phyloP scores from a whole-genome alignment of 1,284 basidiomycete genomes.

The Heliocybe sulcata region DNA sequence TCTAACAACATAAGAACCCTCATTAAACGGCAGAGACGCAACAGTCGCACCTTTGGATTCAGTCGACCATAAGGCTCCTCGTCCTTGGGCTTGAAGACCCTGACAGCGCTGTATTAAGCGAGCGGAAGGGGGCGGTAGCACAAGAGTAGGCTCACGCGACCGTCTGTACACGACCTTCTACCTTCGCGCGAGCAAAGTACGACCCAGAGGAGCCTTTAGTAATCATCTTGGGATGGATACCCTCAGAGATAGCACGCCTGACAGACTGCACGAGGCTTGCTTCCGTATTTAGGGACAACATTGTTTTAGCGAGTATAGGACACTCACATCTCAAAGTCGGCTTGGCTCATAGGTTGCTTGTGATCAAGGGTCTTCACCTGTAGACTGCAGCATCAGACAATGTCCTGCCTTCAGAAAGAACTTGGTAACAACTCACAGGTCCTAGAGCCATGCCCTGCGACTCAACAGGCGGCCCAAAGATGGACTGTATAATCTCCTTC shows the following conservation, averaged over 20 bases:
- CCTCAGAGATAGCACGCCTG: conserved; percentile 61
- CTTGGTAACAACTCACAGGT: conserved; percentile 26
- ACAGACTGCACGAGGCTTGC: conserved; percentile 59
- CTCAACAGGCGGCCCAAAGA: conserved; percentile 58
- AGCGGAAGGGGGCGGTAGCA: not conserved
- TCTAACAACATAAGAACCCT: conserved; percentile 31
- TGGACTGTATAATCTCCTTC: conserved; percentile 71
- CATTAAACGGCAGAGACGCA: not conserved
- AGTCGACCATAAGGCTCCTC: conserved; percentile 81
- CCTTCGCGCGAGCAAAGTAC: conserved; percentile 77
- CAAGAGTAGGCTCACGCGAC: conserved; percentile 54
- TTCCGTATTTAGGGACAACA: conserved; percentile 9
- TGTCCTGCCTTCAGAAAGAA: conserved; percentile 4
- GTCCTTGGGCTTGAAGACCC: conserved; percentile 88
- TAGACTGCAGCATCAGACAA: not conserved
- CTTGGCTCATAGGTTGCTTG: conserved; percentile 63
- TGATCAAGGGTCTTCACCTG: conserved; percentile 76
- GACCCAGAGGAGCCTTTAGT: conserved; percentile 80
- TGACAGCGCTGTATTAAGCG: conserved; percentile 19
- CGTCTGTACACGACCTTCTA: conserved; percentile 64
- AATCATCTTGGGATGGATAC: conserved; percentile 86
- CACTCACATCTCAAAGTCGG: conserved; percentile 61
- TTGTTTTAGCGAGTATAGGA: not conserved
- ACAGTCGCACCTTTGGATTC: conserved; percentile 62
- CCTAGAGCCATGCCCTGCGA: conserved; percentile 20